These are phyloP conservation scores for Euphrasia arctica DNA, from an alignment of 305 asterid species.

Conservation along the genomic window DNA sequence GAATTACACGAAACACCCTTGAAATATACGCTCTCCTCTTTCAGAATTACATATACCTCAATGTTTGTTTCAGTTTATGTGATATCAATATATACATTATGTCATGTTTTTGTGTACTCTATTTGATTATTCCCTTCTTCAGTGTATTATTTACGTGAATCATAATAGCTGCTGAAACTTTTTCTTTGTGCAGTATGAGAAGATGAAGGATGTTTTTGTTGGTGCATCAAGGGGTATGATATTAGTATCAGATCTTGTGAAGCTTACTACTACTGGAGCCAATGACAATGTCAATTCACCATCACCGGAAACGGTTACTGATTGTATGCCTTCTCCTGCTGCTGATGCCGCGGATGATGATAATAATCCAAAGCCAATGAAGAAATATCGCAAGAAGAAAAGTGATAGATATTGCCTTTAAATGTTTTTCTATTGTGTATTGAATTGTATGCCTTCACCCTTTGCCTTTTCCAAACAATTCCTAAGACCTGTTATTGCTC, in stretches of 20 bases:
- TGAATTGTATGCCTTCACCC: neutral
- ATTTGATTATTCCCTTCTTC: neutral
- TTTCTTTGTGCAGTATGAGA: conserved; percentile 36
- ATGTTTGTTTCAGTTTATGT: neutral
- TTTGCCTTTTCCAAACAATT: neutral
- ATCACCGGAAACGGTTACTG: conserved; percentile 16
- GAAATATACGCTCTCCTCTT: neutral
- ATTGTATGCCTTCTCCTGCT: neutral
- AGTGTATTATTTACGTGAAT: too few relatives aligned
- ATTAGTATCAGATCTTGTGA: conserved; percentile 25
- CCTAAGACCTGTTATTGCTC: neutral
- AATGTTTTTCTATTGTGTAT: neutral
- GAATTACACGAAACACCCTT: neutral
- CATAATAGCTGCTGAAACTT: too few relatives aligned
- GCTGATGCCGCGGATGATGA: neutral
- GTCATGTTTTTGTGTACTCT: neutral
- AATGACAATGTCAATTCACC: neutral
- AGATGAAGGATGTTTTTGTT: conserved; percentile 26
- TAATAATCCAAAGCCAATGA: conserved; percentile 3
- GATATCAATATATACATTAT: neutral
- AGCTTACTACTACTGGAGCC: conserved; percentile 17
- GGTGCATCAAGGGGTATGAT: conserved; percentile 30
- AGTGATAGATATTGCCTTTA: neutral
- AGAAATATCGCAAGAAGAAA: conserved; percentile 4
- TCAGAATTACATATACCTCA: neutral